phyloP scores from a whole-genome alignment of 306 rosid species.

The Begonia loranthoides region DNA sequence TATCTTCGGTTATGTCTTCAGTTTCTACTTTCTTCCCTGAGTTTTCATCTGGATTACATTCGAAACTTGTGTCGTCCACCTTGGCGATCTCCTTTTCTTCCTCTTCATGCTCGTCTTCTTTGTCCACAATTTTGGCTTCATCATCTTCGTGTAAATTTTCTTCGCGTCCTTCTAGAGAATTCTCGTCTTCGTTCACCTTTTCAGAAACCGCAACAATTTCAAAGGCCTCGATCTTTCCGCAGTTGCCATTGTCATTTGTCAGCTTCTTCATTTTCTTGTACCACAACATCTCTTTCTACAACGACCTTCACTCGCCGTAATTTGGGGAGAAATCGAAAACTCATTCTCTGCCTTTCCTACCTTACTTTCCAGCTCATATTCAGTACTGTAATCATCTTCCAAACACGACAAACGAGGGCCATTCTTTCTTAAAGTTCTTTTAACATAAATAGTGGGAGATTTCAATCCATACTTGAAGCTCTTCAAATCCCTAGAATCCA shows the following conservation, averaged over 20 bases:
- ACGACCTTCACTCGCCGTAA: no score
- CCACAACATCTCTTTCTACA: background rate
- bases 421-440: no score
- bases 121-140: slow-evolving; percentile 13
- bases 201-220: no score
- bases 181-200: slow-evolving; percentile 4
- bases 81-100: background rate
- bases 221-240: no score
- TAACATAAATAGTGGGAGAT: no score
- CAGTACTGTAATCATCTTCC: background rate
- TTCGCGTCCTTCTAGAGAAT: slow-evolving; percentile 9
- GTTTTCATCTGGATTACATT: background rate
- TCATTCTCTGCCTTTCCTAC: no score
- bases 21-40: no score
- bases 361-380: no score
- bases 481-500: slow-evolving; percentile 12
- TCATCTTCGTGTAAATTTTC: slow-evolving; percentile 11
- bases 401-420: background rate
- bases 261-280: background rate
- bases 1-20: no score
- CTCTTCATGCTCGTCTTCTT: slow-evolving; percentile 8
- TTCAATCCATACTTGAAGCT: slow-evolving; percentile 6
- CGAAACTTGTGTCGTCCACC: background rate
- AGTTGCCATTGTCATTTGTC: no score
- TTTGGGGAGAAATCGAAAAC: no score